Conservation (phyloP, 345 rosid genomes). For the Euphorbia peplus region DNA sequence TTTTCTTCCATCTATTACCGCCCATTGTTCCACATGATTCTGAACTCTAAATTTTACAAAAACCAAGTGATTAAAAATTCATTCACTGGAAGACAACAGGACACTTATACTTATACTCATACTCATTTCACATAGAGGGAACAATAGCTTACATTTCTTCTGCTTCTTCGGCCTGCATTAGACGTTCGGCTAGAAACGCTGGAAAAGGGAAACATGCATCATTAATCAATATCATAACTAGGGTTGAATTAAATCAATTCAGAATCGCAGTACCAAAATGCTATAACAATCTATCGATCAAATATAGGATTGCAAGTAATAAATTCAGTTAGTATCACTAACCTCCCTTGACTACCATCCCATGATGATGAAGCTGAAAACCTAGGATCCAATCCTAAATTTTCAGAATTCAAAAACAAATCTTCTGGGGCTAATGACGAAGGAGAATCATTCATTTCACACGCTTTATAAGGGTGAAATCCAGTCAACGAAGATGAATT, state of each 20-base stretch:
- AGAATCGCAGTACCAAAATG: conserved; percentile 8
- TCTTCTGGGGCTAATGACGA: conserved; percentile 52
- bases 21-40: conserved; percentile 61
- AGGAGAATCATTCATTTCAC: conserved; percentile 14
- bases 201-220: conserved; percentile 3
- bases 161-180: conserved; percentile 63
- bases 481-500: conserved; percentile 9
- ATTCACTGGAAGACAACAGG: neutral
- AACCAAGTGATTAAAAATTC: conserved; percentile 2
- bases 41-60: conserved; percentile 59
- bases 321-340: conserved; percentile 14
- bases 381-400: conserved; percentile 56
- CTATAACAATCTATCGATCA: neutral
- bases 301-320: neutral
- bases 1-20: conserved; percentile 62
- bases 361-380: conserved; percentile 62
- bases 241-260: neutral
- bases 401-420: conserved; percentile 57
- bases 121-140: neutral
- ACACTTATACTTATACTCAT: neutral
- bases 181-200: conserved; percentile 59
- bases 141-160: conserved; percentile 62
- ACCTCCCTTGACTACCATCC: conserved; percentile 67
- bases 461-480: conserved; percentile 9
- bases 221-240: neutral